These are phyloP conservation scores for Dioszegia crocea DNA, from an alignment of 768 basidiomycete genomes.

Conservation along the genomic window DNA sequence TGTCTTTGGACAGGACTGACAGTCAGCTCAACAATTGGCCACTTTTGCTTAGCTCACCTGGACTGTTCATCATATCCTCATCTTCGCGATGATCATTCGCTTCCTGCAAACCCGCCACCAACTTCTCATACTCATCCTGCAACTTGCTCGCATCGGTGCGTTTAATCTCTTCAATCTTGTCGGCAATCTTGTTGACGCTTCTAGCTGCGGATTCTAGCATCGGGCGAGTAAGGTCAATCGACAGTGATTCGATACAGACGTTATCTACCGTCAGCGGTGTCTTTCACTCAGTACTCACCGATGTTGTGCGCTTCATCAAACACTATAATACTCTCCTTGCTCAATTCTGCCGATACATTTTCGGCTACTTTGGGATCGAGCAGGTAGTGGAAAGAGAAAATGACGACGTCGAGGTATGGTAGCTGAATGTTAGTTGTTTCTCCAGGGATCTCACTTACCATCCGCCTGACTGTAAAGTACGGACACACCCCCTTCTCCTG, in stretches of 20 bases:
- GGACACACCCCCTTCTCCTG: slow-evolving; percentile 82
- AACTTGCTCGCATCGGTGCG: slow-evolving; percentile 85
- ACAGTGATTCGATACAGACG: slow-evolving; percentile 96
- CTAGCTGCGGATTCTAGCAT: slow-evolving; percentile 93
- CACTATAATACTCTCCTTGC: slow-evolving; percentile 96
- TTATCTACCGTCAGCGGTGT: slow-evolving; percentile 61
- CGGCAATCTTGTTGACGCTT: slow-evolving; percentile 76
- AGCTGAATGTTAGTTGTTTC: slow-evolving; percentile 57
- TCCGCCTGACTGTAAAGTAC: slow-evolving; percentile 91
- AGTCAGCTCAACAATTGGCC: slow-evolving; percentile 10
- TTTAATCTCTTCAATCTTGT: slow-evolving; percentile 96
- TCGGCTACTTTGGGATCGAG: slow-evolving; percentile 98
- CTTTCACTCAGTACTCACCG: slow-evolving; percentile 61
- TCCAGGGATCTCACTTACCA: slow-evolving; percentile 59
- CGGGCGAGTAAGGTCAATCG: slow-evolving; percentile 92
- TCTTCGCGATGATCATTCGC: slow-evolving; percentile 58
- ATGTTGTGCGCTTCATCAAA: slow-evolving; percentile 99
- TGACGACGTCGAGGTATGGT: slow-evolving; percentile 91
- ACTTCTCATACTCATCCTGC: slow-evolving; percentile 91
- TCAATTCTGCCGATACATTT: slow-evolving; percentile 95
- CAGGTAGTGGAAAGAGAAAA: slow-evolving; percentile 98
- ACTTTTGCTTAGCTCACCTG: too few species aligned
- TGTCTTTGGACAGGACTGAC: slow-evolving; percentile 70
- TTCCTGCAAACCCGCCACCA: slow-evolving; percentile 90
- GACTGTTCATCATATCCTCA: slow-evolving; percentile 83